phyloP scores from a whole-genome alignment of 148 eudicot genomes.

The Spergularia bocconei region DNA sequence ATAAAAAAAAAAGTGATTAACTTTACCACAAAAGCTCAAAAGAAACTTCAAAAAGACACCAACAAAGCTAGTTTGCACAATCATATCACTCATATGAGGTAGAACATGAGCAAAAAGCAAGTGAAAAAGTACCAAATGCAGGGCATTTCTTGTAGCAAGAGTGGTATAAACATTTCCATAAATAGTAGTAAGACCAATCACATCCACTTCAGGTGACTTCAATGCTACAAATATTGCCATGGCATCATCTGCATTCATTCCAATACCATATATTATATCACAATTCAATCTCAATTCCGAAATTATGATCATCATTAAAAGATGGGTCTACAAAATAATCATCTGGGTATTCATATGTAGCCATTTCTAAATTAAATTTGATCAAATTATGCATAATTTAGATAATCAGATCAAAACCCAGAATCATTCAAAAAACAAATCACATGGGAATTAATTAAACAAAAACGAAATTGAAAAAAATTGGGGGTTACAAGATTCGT shows the following conservation, averaged over 20 bases:
- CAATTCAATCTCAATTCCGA: not conserved
- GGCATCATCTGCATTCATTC: slow-evolving; percentile 81
- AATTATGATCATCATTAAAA: not conserved
- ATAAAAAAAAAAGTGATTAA: not conserved
- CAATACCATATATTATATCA: not conserved
- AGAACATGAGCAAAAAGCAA: not conserved
- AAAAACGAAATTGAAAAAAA: not conserved
- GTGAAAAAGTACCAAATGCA: slow-evolving; percentile 69
- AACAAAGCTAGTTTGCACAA: not conserved
- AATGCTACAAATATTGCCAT: slow-evolving; percentile 94
- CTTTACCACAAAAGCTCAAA: not conserved
- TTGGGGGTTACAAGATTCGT: not conserved
- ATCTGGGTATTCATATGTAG: not conserved
- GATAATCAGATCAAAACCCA: slow-evolving; percentile 17
- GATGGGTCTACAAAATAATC: not conserved
- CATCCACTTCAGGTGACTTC: slow-evolving; percentile 79
- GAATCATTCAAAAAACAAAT: not conserved
- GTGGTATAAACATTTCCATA: slow-evolving; percentile 90
- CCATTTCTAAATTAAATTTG: not conserved
- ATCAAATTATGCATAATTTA: not conserved
- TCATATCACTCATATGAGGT: not conserved
- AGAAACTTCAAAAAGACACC: too few relatives aligned
- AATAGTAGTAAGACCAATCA: slow-evolving; percentile 89
- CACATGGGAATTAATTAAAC: not conserved
- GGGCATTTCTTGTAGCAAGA: slow-evolving; percentile 89